These are phyloP conservation scores for Epipyxis sp. DNA, from an alignment of 108 stramenopile genomes.

Conservation along the genomic window DNA sequence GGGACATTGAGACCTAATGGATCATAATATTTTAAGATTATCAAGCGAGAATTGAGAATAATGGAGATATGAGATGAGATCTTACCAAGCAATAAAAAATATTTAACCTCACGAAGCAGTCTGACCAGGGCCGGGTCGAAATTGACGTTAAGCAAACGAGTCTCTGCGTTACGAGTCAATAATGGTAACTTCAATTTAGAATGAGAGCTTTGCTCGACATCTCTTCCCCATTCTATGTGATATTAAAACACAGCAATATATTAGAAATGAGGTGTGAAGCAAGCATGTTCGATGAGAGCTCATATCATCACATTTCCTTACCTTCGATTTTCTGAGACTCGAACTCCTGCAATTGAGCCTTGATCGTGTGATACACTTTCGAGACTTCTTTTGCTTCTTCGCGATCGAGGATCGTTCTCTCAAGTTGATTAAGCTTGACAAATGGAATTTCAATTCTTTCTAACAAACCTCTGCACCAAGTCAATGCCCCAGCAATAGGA, in stretches of 20 bases:
- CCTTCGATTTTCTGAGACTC: conserved; percentile 68
- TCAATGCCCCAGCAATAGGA: conserved; percentile 73
- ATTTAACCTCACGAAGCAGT: conserved; percentile 80
- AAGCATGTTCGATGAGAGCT: too few relatives aligned
- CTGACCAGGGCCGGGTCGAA: conserved; percentile 79
- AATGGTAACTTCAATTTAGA: conserved; percentile 73
- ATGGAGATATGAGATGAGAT: too few relatives aligned
- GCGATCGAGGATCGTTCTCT: conserved; percentile 71
- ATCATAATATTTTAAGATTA: too few relatives aligned
- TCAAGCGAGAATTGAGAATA: too few relatives aligned
- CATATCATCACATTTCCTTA: too few relatives aligned
- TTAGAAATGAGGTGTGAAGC: too few relatives aligned
- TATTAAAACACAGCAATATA: too few relatives aligned
- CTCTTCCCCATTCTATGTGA: conserved; percentile 74
- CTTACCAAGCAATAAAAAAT: conserved; percentile 74
- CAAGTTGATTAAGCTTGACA: conserved; percentile 70
- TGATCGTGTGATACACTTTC: conserved; percentile 64
- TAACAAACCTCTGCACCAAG: conserved; percentile 77
- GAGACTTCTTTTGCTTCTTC: conserved; percentile 83
- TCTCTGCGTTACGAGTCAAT: conserved; percentile 57
- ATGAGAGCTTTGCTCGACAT: conserved; percentile 68
- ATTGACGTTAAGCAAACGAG: conserved; percentile 68
- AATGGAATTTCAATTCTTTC: conserved; percentile 76
- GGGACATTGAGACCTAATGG: conserved; percentile 68
- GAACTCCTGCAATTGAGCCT: conserved; percentile 69